phyloP scores from a whole-genome alignment of 148 eudicot species.

The Fagopyrum esculentum region DNA sequence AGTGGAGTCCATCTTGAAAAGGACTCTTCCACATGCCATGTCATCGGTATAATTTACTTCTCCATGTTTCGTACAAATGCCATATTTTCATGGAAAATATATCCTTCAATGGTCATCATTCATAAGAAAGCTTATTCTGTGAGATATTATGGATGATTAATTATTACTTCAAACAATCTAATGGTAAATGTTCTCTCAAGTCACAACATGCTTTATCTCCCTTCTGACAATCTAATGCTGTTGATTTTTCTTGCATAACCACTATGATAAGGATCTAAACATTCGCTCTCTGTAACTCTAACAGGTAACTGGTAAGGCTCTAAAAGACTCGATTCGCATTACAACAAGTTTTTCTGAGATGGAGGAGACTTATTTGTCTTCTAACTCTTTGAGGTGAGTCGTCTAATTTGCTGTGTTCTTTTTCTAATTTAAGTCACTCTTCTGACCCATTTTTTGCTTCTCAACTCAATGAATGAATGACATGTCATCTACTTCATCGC shows the following conservation, averaged over 20 bases:
- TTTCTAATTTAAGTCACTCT: not conserved
- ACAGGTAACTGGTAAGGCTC: constrained; percentile 74
- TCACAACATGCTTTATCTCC: constrained; percentile 6
- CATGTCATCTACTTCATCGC: not conserved
- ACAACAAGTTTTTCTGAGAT: constrained; percentile 64
- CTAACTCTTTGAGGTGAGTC: constrained; percentile 56
- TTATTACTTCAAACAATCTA: not conserved
- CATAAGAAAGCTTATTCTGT: not conserved
- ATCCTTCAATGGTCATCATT: not conserved
- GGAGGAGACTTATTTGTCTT: constrained; percentile 54
- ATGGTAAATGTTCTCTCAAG: not conserved
- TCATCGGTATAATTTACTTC: constrained; percentile 44
- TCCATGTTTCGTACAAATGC: not conserved
- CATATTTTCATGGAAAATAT: not conserved
- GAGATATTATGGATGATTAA: not conserved
- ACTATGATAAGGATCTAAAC: not conserved
- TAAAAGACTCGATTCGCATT: constrained; percentile 75
- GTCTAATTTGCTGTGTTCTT: not conserved
- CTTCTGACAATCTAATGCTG: not conserved
- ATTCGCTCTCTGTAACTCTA: not conserved
- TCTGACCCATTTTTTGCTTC: not conserved
- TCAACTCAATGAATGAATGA: not conserved
- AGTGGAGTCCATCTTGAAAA: constrained; percentile 75
- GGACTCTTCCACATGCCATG: constrained; percentile 98
- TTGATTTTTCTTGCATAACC: not conserved